Evolutionary conservation across 2,329 filamentous ascomycete genomes (phyloP), one percentile per base, ranked within the genome.

Genomic region (Ophiostoma perfectum): DNA sequence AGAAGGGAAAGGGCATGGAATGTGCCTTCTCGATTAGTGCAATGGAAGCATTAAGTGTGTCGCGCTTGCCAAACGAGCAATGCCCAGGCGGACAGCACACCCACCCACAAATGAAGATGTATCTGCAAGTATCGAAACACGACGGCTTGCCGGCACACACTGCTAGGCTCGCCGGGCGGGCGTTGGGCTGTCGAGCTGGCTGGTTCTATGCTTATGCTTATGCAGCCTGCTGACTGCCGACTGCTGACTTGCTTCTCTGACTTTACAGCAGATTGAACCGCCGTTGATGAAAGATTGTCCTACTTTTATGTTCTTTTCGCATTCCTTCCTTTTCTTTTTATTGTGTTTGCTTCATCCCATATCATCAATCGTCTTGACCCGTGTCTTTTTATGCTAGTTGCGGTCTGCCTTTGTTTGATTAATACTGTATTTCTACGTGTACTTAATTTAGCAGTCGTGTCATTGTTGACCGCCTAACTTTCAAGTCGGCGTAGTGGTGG

Each of bases 91-190:
- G 38, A 27, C 9, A 60, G 27, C 55, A 60, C 55, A 36, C 49
- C 49, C 49, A 55, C 49, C 49, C 49, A 55, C 49, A 27, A 18
- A 55, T 55, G 18, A 55, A 55, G 49, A 55, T 55, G 49, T 18
- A 55, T 55, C 27, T 27, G 18, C 47, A 55, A 27, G 49, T 55
- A 55, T 55, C 18, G 49, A 18, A 55, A 55, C 12, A 55, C 49
- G 49, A 55, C 49, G 49, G 49, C 49, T 45, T 3, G 42, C 42
- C 27, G 49, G 49, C 49, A 18, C 49, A 18, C 49, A 55, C 27
- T 8, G 49, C 49, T 55, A 55, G 49, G 49, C 49, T 55, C 4
- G 49, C 8, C n/a, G 49, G 49, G 49, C n/a, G 49, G n/a, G n/a
- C 18, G 49, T 55, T 55, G n/a, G n/a, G 8, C 49, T 55, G n/a